Conservation (phyloP, 2,329 filamentous ascomycete genomes). For the Scedosporium minutisporum region DNA sequence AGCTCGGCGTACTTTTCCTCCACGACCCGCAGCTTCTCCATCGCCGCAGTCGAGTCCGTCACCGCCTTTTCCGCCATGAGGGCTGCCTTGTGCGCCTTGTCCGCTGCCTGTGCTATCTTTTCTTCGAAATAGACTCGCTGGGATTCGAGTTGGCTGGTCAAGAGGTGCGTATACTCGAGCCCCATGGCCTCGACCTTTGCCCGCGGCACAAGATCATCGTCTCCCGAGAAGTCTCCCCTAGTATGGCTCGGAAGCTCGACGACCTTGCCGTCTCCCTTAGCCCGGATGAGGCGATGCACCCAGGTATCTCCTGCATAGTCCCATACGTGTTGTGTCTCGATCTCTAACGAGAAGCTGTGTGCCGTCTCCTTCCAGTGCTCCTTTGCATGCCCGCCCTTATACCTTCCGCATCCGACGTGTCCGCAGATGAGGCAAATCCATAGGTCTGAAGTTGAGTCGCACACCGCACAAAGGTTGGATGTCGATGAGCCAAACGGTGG, state of each 20-base stretch:
- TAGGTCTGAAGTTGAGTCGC: slow-evolving; percentile 70
- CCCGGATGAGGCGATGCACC: slow-evolving; percentile 89
- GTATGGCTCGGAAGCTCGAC: slow-evolving; percentile 65
- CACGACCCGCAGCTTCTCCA: slow-evolving; percentile 41
- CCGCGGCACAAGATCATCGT: slow-evolving; percentile 61
- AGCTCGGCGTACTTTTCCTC: slow-evolving; percentile 36
- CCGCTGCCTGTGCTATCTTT: slow-evolving; percentile 75
- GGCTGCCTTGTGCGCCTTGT: slow-evolving; percentile 73
- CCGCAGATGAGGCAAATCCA: slow-evolving; percentile 96
- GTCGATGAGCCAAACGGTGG: slow-evolving; percentile 48
- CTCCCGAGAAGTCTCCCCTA: slow-evolving; percentile 21
- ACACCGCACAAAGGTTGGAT: slow-evolving; percentile 70
- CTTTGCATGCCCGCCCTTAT: slow-evolving; percentile 88
- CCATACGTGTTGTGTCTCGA: slow-evolving; percentile 93
- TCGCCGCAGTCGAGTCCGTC: slow-evolving; percentile 35
- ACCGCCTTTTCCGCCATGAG: slow-evolving; percentile 55
- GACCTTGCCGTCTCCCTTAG: slow-evolving; percentile 85
- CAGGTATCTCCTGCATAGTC: slow-evolving; percentile 94
- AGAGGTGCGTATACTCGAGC: slow-evolving; percentile 86
- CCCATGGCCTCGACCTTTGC: slow-evolving; percentile 68
- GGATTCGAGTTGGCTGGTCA: slow-evolving; percentile 85
- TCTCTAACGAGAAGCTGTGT: slow-evolving; percentile 87
- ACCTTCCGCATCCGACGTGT: slow-evolving; percentile 84
- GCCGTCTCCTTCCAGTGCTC: slow-evolving; percentile 83
- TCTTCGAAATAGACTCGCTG: slow-evolving; percentile 93